These are phyloP conservation scores for Buddleja alternifolia DNA, from an alignment of 257 asterid genomes.

Conservation along the genomic window DNA sequence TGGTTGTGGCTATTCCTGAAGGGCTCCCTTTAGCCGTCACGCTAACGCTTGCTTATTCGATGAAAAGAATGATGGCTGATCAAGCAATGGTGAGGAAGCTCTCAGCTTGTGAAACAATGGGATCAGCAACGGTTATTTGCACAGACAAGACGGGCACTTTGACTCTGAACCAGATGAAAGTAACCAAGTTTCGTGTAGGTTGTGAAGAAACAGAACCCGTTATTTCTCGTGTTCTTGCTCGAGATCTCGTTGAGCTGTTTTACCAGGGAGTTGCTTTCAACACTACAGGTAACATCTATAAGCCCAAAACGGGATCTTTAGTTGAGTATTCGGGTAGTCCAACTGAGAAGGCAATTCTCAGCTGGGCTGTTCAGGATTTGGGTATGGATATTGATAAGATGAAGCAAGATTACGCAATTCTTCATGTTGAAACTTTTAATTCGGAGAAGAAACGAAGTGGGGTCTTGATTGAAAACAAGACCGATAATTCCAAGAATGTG, in stretches of 20 bases:
- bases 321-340: conserved; percentile 49
- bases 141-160: conserved; percentile 64
- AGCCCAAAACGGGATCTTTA: conserved; percentile 33
- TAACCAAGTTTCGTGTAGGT: conserved; percentile 48
- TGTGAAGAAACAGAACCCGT: conserved; percentile 21
- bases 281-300: conserved; percentile 45
- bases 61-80: conserved; percentile 59
- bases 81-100: conserved; percentile 71
- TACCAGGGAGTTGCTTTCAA: conserved; percentile 48
- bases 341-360: conserved; percentile 52
- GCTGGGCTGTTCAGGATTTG: conserved; percentile 53
- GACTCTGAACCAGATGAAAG: conserved; percentile 52
- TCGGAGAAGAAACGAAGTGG: conserved; percentile 48
- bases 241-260: conserved; percentile 41
- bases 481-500: conserved; percentile 23
- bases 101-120: conserved; percentile 68
- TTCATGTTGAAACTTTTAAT: conserved; percentile 46
- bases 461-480: conserved; percentile 35
- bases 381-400: conserved; percentile 38
- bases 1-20: conserved; percentile 66
- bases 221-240: conserved; percentile 26
- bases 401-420: conserved; percentile 38
- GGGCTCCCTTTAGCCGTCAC: conserved; percentile 69
- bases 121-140: conserved; percentile 71
- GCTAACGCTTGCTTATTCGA: conserved; percentile 58